Base-by-base conservation (phyloP, 1,284 basidiomycete genomes). In the Cronartium quercuum region DNA sequence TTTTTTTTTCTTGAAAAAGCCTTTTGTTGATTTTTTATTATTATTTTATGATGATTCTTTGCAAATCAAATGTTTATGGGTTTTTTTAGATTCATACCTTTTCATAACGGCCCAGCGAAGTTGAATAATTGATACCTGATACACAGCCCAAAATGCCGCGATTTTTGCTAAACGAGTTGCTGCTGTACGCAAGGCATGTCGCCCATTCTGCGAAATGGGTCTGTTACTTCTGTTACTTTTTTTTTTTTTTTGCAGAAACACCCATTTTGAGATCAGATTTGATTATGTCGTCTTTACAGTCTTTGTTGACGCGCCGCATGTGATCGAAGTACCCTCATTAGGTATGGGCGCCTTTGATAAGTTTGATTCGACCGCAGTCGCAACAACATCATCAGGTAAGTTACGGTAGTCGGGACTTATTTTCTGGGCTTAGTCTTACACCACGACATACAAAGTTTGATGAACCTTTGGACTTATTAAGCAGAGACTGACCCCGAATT, bases 271-370 rank as follows among this genome's bases (percentile, higher is more conserved):
- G 29, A 29, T 29, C 29, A 29, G 29, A 29, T 29, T 29, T 29
- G 29, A 29, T 1, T 29, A 29, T 29, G 29, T 29, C 29, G 29
- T 37, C 34, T 66, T 37, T 3, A 12, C 37, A 75, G 71, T 75
- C 7, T 75, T 67, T 29, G 65, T 75, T 55, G 71, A 75, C 55
- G 71, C 57, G n/a, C 71, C 71, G 47, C 37, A 67, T 61, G 65
- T 75, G 35, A 61, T 75, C 34, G 29, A 75, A 13, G 41, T 62
- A n/a, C 71, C 71, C 3, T 38, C 65, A 29, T 6, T 64, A 18
- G 61, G 44, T 13, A 21, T 24, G 13, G 62, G 55, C 7, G 47
- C 44, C 21, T 58, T 74, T 13, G 64, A 65, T 34, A 55, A 74
- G 24, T 66, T 66, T 41, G 70, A 74, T 64, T 74, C 70, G 7